Base-by-base conservation (phyloP, 371 early-diverging fungal genomes). In the Mucor sp. region DNA sequence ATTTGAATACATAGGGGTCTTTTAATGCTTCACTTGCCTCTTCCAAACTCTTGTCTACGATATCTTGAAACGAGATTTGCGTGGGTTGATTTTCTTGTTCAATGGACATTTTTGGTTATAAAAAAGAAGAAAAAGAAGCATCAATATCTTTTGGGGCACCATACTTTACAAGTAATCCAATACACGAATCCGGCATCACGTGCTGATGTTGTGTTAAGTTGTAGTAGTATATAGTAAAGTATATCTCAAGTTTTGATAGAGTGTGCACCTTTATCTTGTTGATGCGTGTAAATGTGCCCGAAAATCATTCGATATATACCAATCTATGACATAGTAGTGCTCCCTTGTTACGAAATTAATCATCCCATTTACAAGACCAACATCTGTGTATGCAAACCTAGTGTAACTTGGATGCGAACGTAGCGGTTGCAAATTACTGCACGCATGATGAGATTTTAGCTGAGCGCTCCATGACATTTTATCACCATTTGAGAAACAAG, bases 11-110 rank as follows among this genome's bases (percentile, higher is more conserved):
- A 47, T 59, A 73, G 28, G 69, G 73, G 7, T 66, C 35, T n/a
- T 68, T 33, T 35, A 73, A 62, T 9, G 69, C 69, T 39, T 41
- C 56, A 19, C 69, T 44, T 32, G 73, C 66, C 56, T 73, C 69
- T 32, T 65, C 27, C 14, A 55, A n/a, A 3, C 43, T 33, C 28
- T 32, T 5, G 5, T 60, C 4, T 0, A 56, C 21, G 25, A 68
- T 39, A 15, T 72, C 68, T 64, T 72, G 62, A 25, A 69, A 50
- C 5, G 67, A 25, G 33, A 57, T 32, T 57, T 28, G 32, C n/a
- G 32, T 21, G 17, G 15, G 14, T 2, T 2, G 25, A 6, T 15
- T 15, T 21, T 28, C 43, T 43, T 17, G 7, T 50, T 62, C 5
- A 2, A 21, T 48, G 6, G 62, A 19, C 19, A 47, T 47, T 15